These are phyloP conservation scores for Platanthera guangdongensis DNA, from an alignment of 106 monocot species.

Conservation along the genomic window DNA sequence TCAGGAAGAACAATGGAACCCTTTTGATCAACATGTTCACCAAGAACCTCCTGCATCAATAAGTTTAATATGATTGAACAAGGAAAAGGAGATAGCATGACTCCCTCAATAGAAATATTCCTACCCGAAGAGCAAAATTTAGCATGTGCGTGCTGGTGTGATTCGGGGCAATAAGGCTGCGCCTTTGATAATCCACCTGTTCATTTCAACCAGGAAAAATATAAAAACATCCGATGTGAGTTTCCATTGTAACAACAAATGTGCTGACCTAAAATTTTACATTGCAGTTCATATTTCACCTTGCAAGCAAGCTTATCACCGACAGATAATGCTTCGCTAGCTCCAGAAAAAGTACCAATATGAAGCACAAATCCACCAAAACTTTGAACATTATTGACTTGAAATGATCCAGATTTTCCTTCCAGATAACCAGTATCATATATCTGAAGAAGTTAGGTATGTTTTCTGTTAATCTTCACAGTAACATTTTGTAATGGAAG, in stretches of 20 bases:
- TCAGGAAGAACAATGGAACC: slow-evolving; percentile 99
- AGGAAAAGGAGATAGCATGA: neutral
- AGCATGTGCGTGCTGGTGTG: slow-evolving; percentile 98
- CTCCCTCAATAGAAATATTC: slow-evolving; percentile 1
- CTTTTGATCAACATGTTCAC: slow-evolving; percentile 97
- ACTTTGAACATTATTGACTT: slow-evolving; percentile 72
- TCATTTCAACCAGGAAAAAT: slow-evolving; percentile 3
- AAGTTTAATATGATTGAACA: neutral
- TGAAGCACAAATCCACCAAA: slow-evolving; percentile 89
- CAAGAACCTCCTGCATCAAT: slow-evolving; percentile 79
- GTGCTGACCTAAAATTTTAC: neutral
- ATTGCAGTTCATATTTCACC: slow-evolving; percentile 24
- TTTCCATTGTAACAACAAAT: neutral
- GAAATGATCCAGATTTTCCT: slow-evolving; percentile 74
- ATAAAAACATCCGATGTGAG: neutral
- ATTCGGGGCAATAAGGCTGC: slow-evolving; percentile 85
- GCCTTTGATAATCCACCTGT: slow-evolving; percentile 90
- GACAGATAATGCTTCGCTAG: slow-evolving; percentile 29
- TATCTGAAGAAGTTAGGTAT: slow-evolving; percentile 37
- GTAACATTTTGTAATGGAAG: neutral
- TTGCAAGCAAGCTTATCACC: slow-evolving; percentile 78
- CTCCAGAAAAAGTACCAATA: slow-evolving; percentile 51
- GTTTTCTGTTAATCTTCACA: neutral
- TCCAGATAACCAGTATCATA: slow-evolving; percentile 84
- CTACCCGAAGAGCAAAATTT: slow-evolving; percentile 95